Evolutionary conservation across 1,284 basidiomycete species (phyloP).

Genomic region (Inonotus hispidus): DNA sequence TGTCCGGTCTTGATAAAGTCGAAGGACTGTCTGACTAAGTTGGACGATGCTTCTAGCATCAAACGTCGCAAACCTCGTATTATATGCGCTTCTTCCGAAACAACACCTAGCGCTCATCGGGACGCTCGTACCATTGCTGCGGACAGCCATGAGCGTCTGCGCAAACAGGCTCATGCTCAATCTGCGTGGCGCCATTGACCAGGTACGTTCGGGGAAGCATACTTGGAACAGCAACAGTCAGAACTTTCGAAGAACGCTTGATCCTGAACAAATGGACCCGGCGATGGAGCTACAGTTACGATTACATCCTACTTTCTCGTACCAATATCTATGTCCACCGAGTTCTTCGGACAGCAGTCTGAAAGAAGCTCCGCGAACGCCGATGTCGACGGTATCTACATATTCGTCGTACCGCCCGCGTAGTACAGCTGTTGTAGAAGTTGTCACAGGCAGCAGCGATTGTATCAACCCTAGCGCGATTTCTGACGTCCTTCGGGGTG

Average conservation of each 20-base stretch:
- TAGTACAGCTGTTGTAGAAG: background rate
- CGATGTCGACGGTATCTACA: background rate
- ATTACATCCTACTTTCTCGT: background rate
- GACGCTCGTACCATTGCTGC: constrained; percentile 2
- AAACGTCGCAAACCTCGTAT: constrained; percentile 10
- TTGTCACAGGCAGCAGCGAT: background rate
- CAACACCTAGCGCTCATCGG: constrained; percentile 4
- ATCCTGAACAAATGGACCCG: background rate
- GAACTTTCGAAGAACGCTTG: background rate
- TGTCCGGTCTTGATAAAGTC: background rate
- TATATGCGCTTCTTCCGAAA: constrained; percentile 6
- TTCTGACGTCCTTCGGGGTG: background rate
- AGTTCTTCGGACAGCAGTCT: background rate
- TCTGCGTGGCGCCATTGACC: constrained; percentile 11
- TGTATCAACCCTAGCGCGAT: background rate
- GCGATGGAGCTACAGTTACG: background rate
- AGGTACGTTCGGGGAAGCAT: background rate
- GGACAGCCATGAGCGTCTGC: constrained; percentile 12
- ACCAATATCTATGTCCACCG: background rate
- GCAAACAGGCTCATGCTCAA: constrained; percentile 16
- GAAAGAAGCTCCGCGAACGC: background rate
- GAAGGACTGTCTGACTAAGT: background rate
- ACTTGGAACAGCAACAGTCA: background rate
- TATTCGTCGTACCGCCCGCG: background rate
- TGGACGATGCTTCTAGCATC: constrained; percentile 1